A percentile compares a stretch with the other conserved stretches of the same genome.
Conservation (phyloP, 23 red algal genomes). For the Pyropia yezoensis region DNA sequence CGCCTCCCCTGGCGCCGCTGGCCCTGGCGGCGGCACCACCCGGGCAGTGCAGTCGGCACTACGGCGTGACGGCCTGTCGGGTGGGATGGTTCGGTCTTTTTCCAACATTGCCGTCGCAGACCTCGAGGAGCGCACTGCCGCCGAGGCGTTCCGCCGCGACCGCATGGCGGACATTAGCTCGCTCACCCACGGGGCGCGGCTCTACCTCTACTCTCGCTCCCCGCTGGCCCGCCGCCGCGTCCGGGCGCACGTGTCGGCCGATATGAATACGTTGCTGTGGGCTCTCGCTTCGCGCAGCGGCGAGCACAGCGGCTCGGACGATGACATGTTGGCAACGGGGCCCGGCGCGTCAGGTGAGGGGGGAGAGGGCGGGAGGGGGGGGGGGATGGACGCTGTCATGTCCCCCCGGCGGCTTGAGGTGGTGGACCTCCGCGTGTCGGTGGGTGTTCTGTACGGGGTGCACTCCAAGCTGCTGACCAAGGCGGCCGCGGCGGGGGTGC, state of each 20-base stretch:
- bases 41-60: slow-evolving; percentile 6
- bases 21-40: too few species aligned
- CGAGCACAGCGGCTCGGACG: too few species aligned
- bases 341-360: too few species aligned
- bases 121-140: slow-evolving; percentile 37
- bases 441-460: slow-evolving; percentile 57
- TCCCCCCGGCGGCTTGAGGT: not conserved
- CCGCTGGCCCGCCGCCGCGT: slow-evolving; percentile 19
- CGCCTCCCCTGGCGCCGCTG: too few species aligned
- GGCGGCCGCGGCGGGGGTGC: slow-evolving; percentile 14
- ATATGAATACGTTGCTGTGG: slow-evolving; percentile 27
- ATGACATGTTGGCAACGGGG: too few species aligned
- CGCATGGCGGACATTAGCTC: slow-evolving; percentile 28
- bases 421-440: slow-evolving; percentile 30
- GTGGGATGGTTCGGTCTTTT: slow-evolving; percentile 2
- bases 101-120: slow-evolving; percentile 41
- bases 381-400: too few species aligned
- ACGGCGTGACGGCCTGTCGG: slow-evolving; percentile 8
- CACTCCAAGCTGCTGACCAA: slow-evolving; percentile 36
- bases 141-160: slow-evolving; percentile 10
- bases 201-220: slow-evolving; percentile 36
- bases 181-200: slow-evolving; percentile 29
- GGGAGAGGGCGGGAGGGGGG: too few species aligned
- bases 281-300: slow-evolving; percentile 22
- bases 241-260: slow-evolving; percentile 27